phyloP scores from a whole-genome alignment of 2,329 filamentous ascomycete genomes.

The Claviceps monticola region DNA sequence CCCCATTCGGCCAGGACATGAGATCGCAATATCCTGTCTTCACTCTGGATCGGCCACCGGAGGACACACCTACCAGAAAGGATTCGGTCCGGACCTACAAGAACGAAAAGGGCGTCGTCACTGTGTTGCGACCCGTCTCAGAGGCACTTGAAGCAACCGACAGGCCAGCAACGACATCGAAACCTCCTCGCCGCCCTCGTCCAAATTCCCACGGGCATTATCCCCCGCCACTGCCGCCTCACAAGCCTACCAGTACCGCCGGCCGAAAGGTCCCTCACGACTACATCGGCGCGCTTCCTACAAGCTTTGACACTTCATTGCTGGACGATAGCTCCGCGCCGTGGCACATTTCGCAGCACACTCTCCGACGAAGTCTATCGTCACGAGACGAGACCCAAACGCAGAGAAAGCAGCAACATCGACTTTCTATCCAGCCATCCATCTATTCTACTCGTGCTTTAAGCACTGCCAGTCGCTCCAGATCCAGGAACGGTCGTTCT shows the following conservation, averaged over 20 bases:
- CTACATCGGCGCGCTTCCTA: conserved; percentile 12
- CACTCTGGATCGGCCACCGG: conserved; percentile 8
- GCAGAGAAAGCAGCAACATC: not conserved
- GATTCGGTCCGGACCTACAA: conserved; percentile 16
- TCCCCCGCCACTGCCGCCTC: conserved; percentile 1
- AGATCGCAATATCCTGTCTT: conserved; percentile 22
- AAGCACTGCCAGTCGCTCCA: conserved; percentile 10
- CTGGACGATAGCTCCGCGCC: conserved; percentile 10
- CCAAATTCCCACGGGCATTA: conserved; percentile 1
- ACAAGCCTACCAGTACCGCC: conserved; percentile 8
- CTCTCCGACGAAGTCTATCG: not conserved
- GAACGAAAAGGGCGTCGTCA: conserved; percentile 23
- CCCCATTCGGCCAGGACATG: conserved; percentile 23
- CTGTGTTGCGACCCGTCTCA: conserved; percentile 19
- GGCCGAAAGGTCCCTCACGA: conserved; percentile 8
- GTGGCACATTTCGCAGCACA: conserved; percentile 3
- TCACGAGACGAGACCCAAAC: conserved; percentile 1
- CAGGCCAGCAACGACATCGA: not conserved
- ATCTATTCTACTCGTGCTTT: conserved; percentile 14
- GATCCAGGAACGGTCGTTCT: not conserved
- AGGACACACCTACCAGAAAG: conserved; percentile 1
- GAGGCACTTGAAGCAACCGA: conserved; percentile 11
- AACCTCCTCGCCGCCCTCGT: not conserved
- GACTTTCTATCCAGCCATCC: conserved; percentile 8
- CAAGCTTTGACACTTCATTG: conserved; percentile 10